Evolutionary conservation across 768 basidiomycete genomes (phyloP), one percentile per base, ranked within the genome.

Genomic region (Panaeolus cyanescens): DNA sequence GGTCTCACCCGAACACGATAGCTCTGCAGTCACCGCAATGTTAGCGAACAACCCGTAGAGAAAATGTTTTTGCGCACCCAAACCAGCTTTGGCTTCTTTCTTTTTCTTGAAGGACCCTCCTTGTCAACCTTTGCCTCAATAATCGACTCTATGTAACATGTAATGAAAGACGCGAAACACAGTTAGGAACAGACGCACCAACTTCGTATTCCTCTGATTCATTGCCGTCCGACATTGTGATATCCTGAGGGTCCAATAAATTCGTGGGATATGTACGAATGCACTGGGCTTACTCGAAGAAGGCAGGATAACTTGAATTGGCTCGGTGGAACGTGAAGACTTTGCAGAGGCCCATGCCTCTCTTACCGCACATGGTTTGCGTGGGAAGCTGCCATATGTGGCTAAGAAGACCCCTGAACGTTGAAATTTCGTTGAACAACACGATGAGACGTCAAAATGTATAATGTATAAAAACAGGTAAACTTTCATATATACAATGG

Each of bases 121-220:
- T 74, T 77, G 61, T 78, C 80, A 9, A 87, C 79, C 25, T 79
- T 79, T 32, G 89, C 89, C 59, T 76, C 74, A 2, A 78, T 70
- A 39, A 89, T 77, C 20, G 79, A 79, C 69, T 89, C 88, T 89
- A 61, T 4, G 62, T 31, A 32, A 58, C 19, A 58, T 60, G 55
- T 15, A 53, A 34, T 58, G 59, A 55, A 9, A 54, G 6, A 0
- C 58, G 9, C 1, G 39, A 13, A 20, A 19, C 25, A 64, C 12
- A 20, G 36, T 22, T 62, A 33, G 3, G 7, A 54, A 33, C 17
- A 54, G 39, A 75, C 87, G 75, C 59, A 87, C 89, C 88, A 62
- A 90, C 87, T 84, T 87, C 86, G 69, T 88, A 90, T 67, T 88
- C 85, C n/a, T n/a, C n/a, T n/a, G n/a, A n/a, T 58, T 74, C 77